Conservation (phyloP, 2,329 filamentous ascomycete genomes). For the Paecilomyces dactylethromorphus region DNA sequence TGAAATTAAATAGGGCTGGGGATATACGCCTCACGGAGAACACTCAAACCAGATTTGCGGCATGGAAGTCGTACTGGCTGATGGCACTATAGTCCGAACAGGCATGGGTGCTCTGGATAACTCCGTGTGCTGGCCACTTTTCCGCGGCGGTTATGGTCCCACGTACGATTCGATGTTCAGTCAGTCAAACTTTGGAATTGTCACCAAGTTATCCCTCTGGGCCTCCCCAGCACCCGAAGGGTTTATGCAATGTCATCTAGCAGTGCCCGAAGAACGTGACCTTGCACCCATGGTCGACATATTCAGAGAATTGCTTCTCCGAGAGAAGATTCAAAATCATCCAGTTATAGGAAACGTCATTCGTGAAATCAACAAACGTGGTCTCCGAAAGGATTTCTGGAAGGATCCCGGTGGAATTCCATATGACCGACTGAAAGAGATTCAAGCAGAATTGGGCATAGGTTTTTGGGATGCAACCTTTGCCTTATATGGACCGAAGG, state of each 20-base stretch:
- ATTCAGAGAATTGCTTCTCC: constrained; percentile 1
- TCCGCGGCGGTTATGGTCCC: background rate
- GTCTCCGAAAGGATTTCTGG: background rate
- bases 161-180: constrained; percentile 5
- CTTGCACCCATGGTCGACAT: background rate
- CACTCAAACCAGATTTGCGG: constrained; percentile 8
- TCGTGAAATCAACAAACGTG: background rate
- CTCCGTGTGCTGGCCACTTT: background rate
- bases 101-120: constrained; percentile 5
- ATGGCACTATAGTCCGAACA: constrained; percentile 5
- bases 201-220: constrained; percentile 11
- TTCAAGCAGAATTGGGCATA: background rate
- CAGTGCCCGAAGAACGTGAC: constrained; percentile 1
- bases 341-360: background rate
- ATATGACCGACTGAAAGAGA: background rate
- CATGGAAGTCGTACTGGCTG: constrained; percentile 8
- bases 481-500: background rate
- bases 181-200: constrained; percentile 12
- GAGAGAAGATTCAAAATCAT: constrained; percentile 1
- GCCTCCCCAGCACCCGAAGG: constrained; percentile 1
- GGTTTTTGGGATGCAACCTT: background rate
- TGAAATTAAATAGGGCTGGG: background rate
- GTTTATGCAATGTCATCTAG: constrained; percentile 2
- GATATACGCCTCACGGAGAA: constrained; percentile 6
- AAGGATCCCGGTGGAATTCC: background rate